These are phyloP conservation scores for Euphorbia tirucalli DNA, from an alignment of 345 rosid species.

Conservation along the genomic window DNA sequence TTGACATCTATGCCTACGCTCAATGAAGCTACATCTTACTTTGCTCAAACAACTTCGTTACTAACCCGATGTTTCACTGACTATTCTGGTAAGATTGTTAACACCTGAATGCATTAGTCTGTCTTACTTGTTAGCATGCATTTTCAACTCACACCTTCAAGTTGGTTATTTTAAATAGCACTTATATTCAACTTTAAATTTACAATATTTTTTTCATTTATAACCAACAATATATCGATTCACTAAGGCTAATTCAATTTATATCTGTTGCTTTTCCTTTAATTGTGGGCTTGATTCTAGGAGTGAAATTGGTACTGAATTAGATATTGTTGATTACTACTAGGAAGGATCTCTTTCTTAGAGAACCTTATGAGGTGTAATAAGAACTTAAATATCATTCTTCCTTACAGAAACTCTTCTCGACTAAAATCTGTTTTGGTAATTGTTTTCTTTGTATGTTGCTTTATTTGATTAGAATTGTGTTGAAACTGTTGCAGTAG, in stretches of 20 bases:
- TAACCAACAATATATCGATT: not conserved
- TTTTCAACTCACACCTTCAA: too few species aligned
- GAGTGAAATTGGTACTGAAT: not conserved
- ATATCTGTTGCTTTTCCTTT: not conserved
- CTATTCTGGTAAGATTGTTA: conserved; percentile 42
- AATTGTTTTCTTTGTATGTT: not conserved
- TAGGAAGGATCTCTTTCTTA: not conserved
- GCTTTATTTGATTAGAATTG: not conserved
- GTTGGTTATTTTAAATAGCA: too few species aligned
- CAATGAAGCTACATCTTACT: conserved; percentile 52
- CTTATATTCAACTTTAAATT: too few species aligned
- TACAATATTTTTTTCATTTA: too few species aligned
- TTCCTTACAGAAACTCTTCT: not conserved
- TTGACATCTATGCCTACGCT: conserved; percentile 49
- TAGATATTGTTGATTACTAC: not conserved
- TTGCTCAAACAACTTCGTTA: conserved; percentile 57
- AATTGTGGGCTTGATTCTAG: not conserved
- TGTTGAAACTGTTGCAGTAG: conserved; percentile 37
- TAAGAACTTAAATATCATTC: not conserved
- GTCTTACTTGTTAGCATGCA: not conserved
- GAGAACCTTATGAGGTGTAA: not conserved
- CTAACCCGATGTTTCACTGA: conserved; percentile 55
- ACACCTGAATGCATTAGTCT: not conserved
- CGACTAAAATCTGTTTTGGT: not conserved
- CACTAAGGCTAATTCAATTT: not conserved